Conservation (phyloP, 495 filamentous ascomycete species). For the Annulohypoxylon bovei region DNA sequence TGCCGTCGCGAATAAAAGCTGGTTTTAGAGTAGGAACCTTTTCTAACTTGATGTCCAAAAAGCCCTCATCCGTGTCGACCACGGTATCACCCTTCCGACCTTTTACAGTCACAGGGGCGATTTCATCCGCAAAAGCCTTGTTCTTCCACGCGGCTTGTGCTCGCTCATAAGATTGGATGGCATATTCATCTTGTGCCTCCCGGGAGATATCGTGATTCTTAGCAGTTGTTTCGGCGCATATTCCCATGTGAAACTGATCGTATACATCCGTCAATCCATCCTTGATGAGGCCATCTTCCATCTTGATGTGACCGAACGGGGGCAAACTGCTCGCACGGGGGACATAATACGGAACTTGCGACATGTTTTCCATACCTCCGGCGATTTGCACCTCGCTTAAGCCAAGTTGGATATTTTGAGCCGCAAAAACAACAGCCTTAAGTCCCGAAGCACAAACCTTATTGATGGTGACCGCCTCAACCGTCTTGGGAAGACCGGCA, state of each 20-base stretch:
- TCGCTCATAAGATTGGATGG: constrained; percentile 85
- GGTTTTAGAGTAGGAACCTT: constrained; percentile 89
- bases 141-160: constrained; percentile 90
- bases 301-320: constrained; percentile 82
- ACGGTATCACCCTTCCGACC: constrained; percentile 83
- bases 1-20: constrained; percentile 84
- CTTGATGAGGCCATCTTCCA: constrained; percentile 93
- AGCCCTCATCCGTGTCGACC: constrained; percentile 86
- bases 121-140: constrained; percentile 83
- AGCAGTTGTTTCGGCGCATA: constrained; percentile 94
- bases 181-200: constrained; percentile 89
- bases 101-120: constrained; percentile 84
- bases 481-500: constrained; percentile 78
- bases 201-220: constrained; percentile 84
- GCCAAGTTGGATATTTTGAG: constrained; percentile 93
- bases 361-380: constrained; percentile 98
- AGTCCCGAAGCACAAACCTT: constrained; percentile 97
- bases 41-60: constrained; percentile 81
- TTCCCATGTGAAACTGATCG: constrained; percentile 96
- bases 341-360: constrained; percentile 89
- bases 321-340: constrained; percentile 78
- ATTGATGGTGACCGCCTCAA: constrained; percentile 92
- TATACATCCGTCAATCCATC: constrained; percentile 98
- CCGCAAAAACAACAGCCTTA: constrained; percentile 89
- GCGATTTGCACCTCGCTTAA: constrained; percentile 86